Percentiles rank a stretch among this genome's conserved stretches.
These are phyloP conservation scores for Cardamine occulta DNA, from an alignment of 345 rosid genomes.

Conservation along the genomic window DNA sequence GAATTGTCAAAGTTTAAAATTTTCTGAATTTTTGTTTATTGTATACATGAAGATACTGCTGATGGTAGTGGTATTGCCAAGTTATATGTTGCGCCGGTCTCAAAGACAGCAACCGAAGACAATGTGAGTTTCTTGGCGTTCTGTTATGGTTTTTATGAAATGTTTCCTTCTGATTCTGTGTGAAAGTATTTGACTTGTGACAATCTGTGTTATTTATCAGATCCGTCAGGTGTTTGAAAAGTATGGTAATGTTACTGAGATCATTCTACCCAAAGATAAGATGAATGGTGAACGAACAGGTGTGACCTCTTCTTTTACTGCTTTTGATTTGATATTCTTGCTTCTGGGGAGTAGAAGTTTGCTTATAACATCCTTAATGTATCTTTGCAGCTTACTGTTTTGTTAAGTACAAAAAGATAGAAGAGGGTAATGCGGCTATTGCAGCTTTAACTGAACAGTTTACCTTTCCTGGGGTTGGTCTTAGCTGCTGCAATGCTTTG, in stretches of 20 bases:
- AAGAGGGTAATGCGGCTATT: slow-evolving; percentile 78
- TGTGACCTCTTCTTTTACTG: slow-evolving; percentile 43
- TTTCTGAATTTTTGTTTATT: slow-evolving; percentile 4
- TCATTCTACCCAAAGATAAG: slow-evolving; percentile 77
- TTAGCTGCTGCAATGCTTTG: slow-evolving; percentile 23
- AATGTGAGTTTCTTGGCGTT: slow-evolving; percentile 55
- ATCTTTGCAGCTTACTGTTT: slow-evolving; percentile 75
- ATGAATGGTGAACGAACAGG: slow-evolving; percentile 72
- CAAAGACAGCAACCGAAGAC: slow-evolving; percentile 59
- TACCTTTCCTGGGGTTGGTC: slow-evolving; percentile 83
- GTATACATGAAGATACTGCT: slow-evolving; percentile 49
- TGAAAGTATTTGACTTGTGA: slow-evolving; percentile 1
- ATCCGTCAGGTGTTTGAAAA: slow-evolving; percentile 68
- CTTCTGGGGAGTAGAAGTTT: slow-evolving; percentile 11
- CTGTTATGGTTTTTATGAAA: background rate
- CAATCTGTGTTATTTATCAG: slow-evolving; percentile 44
- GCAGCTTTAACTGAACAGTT: slow-evolving; percentile 61
- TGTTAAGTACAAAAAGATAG: slow-evolving; percentile 70
- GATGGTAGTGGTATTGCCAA: slow-evolving; percentile 58
- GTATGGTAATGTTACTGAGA: slow-evolving; percentile 73
- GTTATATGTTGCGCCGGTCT: slow-evolving; percentile 68
- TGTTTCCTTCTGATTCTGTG: slow-evolving; percentile 7
- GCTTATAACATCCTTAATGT: slow-evolving; percentile 20
- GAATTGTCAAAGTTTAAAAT: background rate
- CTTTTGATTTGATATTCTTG: background rate